Base-by-base conservation (phyloP, 2,329 filamentous ascomycete genomes). In the Rutstroemia sp. region DNA sequence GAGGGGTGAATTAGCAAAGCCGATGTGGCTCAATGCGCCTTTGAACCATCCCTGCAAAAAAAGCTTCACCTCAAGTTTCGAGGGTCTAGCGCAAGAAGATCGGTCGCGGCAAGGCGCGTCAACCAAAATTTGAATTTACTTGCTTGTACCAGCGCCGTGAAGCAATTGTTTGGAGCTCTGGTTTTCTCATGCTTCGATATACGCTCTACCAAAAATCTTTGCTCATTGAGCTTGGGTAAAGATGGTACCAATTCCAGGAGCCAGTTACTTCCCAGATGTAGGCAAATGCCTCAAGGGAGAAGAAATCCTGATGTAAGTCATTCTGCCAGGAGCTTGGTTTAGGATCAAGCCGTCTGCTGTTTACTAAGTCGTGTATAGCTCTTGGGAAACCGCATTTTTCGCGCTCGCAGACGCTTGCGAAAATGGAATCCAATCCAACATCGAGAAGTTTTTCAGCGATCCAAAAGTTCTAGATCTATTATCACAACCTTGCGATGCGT, bases 201-300 rank as follows among this genome's bases (percentile, higher is more conserved):
- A 65, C 58, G 48, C 57, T 52, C 49, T 57, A 50, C 51, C 58
- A 56, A 50, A 61, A 49, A 61, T 57, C 64, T 57, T 63, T 61
- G 60, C 63, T 64, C 65, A 60, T 74, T 77, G 74, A 79, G 74
- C 73, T 73, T 74, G 71, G 48, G 75, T 59, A 63, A 62, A 57
- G 76, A 91, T 90, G 87, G 86, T 84, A 76, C 79, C 84, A 73
- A 75, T 82, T 69, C 79, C 82, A 68, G 85, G 87, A 74, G 76
- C 77, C 69, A 78, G 81, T 71, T 94, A 92, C 75, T 88, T 95
- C 68, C 89, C 92, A 69, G 83, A 90, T 69, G 79, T 96, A 73
- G 87, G 90, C 73, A 84, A 88, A 70, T 95, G 89, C 75, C 80
- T 97, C 68, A 86, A 82, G 66, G 89, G 89, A 74, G 85, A 92